Base-by-base conservation (phyloP, 495 filamentous ascomycete species). In the Clavariopsis aquatica region DNA sequence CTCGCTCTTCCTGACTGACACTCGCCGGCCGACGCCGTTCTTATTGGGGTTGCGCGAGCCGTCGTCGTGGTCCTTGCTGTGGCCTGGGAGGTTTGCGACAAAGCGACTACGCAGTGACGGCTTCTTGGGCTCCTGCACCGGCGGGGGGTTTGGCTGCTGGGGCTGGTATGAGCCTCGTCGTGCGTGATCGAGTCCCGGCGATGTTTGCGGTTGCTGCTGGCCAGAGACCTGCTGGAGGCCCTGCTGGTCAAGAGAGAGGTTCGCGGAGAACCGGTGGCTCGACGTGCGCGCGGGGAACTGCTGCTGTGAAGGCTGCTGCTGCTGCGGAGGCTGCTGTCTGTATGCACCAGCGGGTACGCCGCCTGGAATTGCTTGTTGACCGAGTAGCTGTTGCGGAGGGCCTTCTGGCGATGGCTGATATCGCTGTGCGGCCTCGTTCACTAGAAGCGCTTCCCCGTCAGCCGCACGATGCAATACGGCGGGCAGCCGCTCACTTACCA, bases 401-500 rank as follows among this genome's bases (percentile, higher is more conserved):
- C 57, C 63, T n/a, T 66, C 63, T 29, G 68, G 58, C 26, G 57
- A 47, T 27, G 45, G 28, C 38, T 43, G 38, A 46, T 53, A 66
- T 55, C 60, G 64, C 49, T 71, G 64, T 49, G 59, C 62, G 52
- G 57, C 43, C 64, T 70, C 60, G 66, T 69, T 70, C 53, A 70
- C 68, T 67, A 34, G 52, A 49, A 49, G 64, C 58, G 59, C 68
- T 63, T 61, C 34, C 57, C 49, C 19, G 63, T 70, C 68, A 70
- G 68, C 68, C 68, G 64, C 64, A 64, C 68, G 26, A 45, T 6
- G 36, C 46, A 59, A 52, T 56, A 24, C 24, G 53, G 57, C 27
- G 34, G 26, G n/a, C 24, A 34, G 53, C 52, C 55, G 41, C 52
- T 19, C 46, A 67, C 68, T 66, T 64, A 70, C 68, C 54, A 67